Evolutionary conservation across 352 stramenopile species (phyloP).

Genomic region (Plasmopara viticola): DNA sequence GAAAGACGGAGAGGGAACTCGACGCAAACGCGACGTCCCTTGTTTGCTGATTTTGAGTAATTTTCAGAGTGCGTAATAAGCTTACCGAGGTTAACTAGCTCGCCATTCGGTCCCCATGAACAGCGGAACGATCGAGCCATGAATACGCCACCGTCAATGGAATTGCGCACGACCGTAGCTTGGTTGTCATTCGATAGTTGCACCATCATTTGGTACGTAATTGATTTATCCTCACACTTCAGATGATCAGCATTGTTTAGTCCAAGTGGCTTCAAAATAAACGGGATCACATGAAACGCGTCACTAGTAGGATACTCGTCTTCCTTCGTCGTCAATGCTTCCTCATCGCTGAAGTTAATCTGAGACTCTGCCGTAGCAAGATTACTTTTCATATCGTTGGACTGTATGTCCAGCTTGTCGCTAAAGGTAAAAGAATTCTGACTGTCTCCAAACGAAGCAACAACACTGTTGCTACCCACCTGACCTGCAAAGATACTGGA

Average conservation of each 20-base stretch:
- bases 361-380: conserved; percentile 3
- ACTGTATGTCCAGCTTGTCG: conserved; percentile 17
- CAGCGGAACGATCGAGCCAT: conserved; percentile 78
- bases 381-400: conserved; percentile 5
- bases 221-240: conserved; percentile 36
- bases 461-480: conserved; percentile 14
- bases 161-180: conserved; percentile 33
- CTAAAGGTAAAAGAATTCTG: conserved; percentile 7
- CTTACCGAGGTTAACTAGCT: conserved; percentile 59
- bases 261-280: conserved; percentile 25
- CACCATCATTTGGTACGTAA: conserved; percentile 67
- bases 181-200: conserved; percentile 30
- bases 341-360: conserved; percentile 17
- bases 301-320: conserved; percentile 25
- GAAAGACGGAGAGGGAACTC: conserved; percentile 43
- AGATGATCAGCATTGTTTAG: conserved; percentile 21
- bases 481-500: conserved; percentile 35
- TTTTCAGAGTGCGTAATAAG: conserved; percentile 24
- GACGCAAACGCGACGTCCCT: conserved; percentile 31
- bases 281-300: conserved; percentile 31
- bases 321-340: conserved; percentile 15
- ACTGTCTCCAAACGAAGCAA: conserved; percentile 35
- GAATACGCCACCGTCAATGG: conserved; percentile 61
- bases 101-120: conserved; percentile 71
- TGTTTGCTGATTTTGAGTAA: conserved; percentile 15